phyloP scores from a whole-genome alignment of 805 yeast genomes.

The Sugiyamaella valdiviana region DNA sequence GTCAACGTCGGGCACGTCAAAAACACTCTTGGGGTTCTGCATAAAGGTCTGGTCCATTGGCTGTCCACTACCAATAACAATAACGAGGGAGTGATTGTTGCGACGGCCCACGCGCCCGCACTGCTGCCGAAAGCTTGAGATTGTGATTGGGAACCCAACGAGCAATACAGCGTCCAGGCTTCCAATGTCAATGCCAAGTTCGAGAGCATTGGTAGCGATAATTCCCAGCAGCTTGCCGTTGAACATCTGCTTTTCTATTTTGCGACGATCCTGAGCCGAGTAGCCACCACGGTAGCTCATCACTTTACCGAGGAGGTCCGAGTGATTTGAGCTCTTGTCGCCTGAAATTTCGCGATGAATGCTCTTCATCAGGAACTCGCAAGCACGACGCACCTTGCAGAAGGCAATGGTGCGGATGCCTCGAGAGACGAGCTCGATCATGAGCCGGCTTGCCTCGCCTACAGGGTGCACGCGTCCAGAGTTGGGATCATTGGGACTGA shows the following conservation, averaged over 20 bases:
- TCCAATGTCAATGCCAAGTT: slow-evolving; percentile 92
- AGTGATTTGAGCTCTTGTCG: slow-evolving; percentile 28
- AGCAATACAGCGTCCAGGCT: slow-evolving; percentile 84
- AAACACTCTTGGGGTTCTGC: slow-evolving; percentile 55
- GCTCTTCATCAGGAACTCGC: slow-evolving; percentile 84
- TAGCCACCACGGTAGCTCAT: slow-evolving; percentile 97
- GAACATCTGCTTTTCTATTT: slow-evolving; percentile 87
- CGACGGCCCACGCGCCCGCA: slow-evolving; percentile 97
- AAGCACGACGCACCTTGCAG: slow-evolving; percentile 77
- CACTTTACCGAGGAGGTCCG: slow-evolving; percentile 36
- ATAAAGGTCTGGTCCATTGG: slow-evolving; percentile 86
- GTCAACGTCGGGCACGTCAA: slow-evolving; percentile 48
- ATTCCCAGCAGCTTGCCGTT: slow-evolving; percentile 78
- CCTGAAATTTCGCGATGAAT: slow-evolving; percentile 49
- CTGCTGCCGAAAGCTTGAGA: slow-evolving; percentile 87
- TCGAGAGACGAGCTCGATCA: slow-evolving; percentile 57
- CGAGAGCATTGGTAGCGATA: slow-evolving; percentile 91
- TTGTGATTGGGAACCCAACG: slow-evolving; percentile 87
- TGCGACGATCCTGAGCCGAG: slow-evolving; percentile 74
- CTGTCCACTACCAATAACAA: slow-evolving; percentile 69
- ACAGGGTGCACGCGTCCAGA: slow-evolving; percentile 66
- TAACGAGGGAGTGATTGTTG: slow-evolving; percentile 68
- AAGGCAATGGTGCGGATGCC: slow-evolving; percentile 81
- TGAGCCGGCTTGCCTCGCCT: slow-evolving; percentile 65
- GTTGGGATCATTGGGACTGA: slow-evolving; percentile 51